Conservation (phyloP, 176 grass and related monocot species). For the Phyllostachys edulis region DNA sequence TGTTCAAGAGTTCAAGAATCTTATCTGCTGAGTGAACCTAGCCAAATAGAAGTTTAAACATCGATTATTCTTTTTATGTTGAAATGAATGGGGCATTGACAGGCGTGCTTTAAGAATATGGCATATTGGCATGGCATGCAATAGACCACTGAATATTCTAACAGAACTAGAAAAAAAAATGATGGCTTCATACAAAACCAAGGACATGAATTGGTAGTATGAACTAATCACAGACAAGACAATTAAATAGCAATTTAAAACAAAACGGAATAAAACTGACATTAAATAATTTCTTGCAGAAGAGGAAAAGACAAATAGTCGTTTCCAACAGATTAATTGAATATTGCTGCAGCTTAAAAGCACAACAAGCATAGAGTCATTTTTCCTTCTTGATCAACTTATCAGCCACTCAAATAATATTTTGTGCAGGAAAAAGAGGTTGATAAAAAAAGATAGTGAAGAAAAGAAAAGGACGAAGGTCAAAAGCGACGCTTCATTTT, state of each 20-base stretch:
- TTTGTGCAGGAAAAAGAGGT: not conserved
- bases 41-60: slow-evolving; percentile 5
- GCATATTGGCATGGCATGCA: not conserved
- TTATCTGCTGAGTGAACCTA: slow-evolving; percentile 97
- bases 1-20: slow-evolving; percentile 97
- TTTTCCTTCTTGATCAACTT: not conserved
- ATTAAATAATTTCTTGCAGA: not conserved
- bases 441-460: not conserved
- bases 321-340: not conserved
- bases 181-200: slow-evolving; percentile 2
- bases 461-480: not conserved
- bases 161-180: not conserved
- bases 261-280: not conserved
- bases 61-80: not conserved
- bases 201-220: not conserved
- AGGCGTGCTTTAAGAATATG: not conserved
- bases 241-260: not conserved
- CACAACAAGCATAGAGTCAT: not conserved
- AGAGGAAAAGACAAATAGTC: not conserved
- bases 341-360: not conserved
- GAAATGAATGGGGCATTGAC: not conserved
- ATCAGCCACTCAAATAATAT: not conserved
- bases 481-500: not conserved
- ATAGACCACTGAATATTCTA: not conserved
- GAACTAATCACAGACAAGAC: not conserved